Evolutionary conservation across 2,329 filamentous ascomycete genomes (phyloP), one percentile per base, ranked within the genome.

Genomic region (Ophiostoma pallidulum): DNA sequence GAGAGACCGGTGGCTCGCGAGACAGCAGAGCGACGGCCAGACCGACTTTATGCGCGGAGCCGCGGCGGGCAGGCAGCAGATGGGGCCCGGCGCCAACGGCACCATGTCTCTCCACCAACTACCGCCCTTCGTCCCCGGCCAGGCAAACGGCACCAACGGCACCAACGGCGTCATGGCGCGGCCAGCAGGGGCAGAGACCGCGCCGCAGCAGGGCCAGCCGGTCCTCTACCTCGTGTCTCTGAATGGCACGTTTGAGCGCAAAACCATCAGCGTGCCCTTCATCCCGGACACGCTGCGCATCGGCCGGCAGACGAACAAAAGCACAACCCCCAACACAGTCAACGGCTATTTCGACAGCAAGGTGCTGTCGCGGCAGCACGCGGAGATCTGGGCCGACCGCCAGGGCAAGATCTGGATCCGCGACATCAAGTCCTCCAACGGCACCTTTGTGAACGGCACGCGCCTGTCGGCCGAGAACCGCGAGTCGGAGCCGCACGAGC

Each of bases 261-360:
- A 98, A 68, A 92, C 90, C 37, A 97, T 98, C 57, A 86, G 78
- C 29, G 87, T 98, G 3, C 92, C 92, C 0, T 95, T 86, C 62
- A 86, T 79, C 54, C 92, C 92, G n/a, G 91, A 97, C n/a, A 84
- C 86, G 35, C 73, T 98, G 42, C 82, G 89, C 53, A 95, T 98
- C 60, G 92, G 92, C 38, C 84, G 92, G 41, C 92, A 98, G 66
- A 98, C 92, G 18, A 98, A 98, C 65, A 86, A 88, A 55, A 97
- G 95, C 66, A 97, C 92, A 0, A 78, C 94, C 12, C 92, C 92
- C 0, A 95, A 90, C 0, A 82, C 88, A 0, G 69, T 82, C 51
- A 98, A 98, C 66, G 92, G 92, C 31, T 98, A 86, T 65, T 98
- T 98, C 60, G 92, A 98, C 64, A 97, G 91, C 44, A 98, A 98